Evolutionary conservation across 176 grass and related monocot species (phyloP).

Genomic region (Hordeum vulgare): DNA sequence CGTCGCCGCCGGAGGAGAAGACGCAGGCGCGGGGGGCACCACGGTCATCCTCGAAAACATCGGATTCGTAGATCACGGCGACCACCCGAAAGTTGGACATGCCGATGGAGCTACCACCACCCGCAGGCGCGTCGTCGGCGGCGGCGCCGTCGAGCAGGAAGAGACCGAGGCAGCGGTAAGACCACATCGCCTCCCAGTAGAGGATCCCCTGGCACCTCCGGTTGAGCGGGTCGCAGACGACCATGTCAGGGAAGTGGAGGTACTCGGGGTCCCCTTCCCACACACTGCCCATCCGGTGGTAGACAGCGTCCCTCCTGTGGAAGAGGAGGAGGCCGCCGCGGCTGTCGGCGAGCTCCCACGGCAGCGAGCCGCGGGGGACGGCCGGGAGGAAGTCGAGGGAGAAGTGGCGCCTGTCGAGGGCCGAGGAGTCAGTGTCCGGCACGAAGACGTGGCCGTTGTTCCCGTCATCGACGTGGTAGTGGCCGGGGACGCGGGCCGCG

Average conservation of each 20-base stretch:
- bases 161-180: background rate
- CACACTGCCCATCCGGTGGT: background rate
- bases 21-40: background rate
- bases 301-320: background rate
- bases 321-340: background rate
- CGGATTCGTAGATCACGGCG: background rate
- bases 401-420: background rate
- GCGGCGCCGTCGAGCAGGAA: background rate
- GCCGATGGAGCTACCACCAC: background rate
- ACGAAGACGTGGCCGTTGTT: background rate
- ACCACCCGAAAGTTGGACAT: background rate
- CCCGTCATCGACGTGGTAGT: background rate
- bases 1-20: background rate
- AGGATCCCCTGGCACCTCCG: background rate
- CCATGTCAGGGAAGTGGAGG: background rate
- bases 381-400: background rate
- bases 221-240: background rate
- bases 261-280: background rate
- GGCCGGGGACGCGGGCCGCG: background rate
- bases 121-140: background rate
- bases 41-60: background rate
- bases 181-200: background rate
- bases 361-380: background rate
- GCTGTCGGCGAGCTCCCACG: constrained; percentile 2
- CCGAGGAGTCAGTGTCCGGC: background rate